phyloP scores from a whole-genome alignment of 2,329 filamentous ascomycete species.

The Aurifilum marmelostoma region DNA sequence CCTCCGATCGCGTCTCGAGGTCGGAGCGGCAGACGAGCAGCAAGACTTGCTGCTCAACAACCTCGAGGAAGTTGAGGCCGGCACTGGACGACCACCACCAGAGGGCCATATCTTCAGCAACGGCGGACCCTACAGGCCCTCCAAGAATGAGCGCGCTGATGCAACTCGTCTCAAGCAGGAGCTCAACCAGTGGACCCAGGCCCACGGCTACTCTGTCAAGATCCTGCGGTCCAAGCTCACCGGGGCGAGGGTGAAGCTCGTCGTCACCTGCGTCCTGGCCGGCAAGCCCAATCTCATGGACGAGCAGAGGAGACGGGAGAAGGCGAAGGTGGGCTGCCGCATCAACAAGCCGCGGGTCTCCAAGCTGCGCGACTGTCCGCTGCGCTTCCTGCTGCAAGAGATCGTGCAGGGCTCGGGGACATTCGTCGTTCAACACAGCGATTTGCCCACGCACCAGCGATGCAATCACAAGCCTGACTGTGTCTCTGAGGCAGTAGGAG shows the following conservation, averaged over 20 bases:
- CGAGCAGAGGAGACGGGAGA: constrained; percentile 17
- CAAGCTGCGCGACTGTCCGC: constrained; percentile 23
- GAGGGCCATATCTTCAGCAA: constrained; percentile 28
- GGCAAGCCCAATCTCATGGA: constrained; percentile 18
- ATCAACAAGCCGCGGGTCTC: constrained; percentile 25
- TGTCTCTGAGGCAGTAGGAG: background rate
- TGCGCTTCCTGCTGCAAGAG: constrained; percentile 26
- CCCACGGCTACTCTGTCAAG: constrained; percentile 27
- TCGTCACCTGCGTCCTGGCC: constrained; percentile 20
- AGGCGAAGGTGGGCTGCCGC: constrained; percentile 14
- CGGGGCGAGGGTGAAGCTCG: constrained; percentile 29
- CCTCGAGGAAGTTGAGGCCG: constrained; percentile 13
- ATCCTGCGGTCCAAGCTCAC: constrained; percentile 26
- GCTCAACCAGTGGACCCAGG: constrained; percentile 28
- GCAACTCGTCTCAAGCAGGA: constrained; percentile 18
- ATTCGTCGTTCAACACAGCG: constrained; percentile 22
- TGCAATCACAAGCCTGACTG: constrained; percentile 26
- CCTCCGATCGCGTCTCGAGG: constrained; percentile 20
- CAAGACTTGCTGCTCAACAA: constrained; percentile 10
- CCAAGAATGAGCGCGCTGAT: constrained; percentile 15
- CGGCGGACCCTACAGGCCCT: constrained; percentile 20
- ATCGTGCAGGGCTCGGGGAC: constrained; percentile 24
- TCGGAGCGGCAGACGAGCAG: constrained; percentile 15
- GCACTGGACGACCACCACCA: constrained; percentile 24
- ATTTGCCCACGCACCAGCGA: constrained; percentile 11